Evolutionary conservation across 139 green algal genomes (phyloP).

Genomic region (Chlorella sp.): DNA sequence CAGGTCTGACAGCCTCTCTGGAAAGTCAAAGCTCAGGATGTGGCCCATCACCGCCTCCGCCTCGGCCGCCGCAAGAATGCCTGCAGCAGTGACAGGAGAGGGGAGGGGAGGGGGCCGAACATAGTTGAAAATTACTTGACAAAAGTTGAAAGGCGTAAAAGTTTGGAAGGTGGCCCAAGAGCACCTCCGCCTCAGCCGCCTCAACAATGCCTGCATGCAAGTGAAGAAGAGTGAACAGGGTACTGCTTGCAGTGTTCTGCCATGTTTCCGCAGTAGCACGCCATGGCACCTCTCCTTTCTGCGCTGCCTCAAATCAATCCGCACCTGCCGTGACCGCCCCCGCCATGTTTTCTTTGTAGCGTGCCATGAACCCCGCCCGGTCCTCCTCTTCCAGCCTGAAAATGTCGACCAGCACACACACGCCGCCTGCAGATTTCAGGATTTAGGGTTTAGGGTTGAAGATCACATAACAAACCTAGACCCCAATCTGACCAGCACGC

Average conservation of each 20-base stretch:
- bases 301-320: too few relatives aligned
- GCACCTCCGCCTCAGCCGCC: neutral
- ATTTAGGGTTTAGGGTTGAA: too few relatives aligned
- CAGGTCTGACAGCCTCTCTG: neutral
- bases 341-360: too few relatives aligned
- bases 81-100: neutral
- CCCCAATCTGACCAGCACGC: neutral
- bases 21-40: neutral
- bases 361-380: neutral
- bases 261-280: too few relatives aligned
- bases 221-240: neutral
- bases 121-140: neutral
- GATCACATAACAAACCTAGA: too few relatives aligned
- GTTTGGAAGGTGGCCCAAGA: too few relatives aligned
- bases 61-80: neutral
- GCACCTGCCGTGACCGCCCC: too few relatives aligned
- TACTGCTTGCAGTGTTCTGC: too few relatives aligned
- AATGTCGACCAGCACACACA: slow-evolving; percentile 20
- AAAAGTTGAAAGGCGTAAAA: neutral
- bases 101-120: too few relatives aligned
- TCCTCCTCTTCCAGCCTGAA: neutral
- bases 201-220: neutral
- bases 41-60: neutral
- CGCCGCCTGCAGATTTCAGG: neutral
- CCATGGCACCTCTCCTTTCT: too few relatives aligned